Evolutionary conservation across 768 basidiomycete species (phyloP).

Genomic region (Lactarius vividus): DNA sequence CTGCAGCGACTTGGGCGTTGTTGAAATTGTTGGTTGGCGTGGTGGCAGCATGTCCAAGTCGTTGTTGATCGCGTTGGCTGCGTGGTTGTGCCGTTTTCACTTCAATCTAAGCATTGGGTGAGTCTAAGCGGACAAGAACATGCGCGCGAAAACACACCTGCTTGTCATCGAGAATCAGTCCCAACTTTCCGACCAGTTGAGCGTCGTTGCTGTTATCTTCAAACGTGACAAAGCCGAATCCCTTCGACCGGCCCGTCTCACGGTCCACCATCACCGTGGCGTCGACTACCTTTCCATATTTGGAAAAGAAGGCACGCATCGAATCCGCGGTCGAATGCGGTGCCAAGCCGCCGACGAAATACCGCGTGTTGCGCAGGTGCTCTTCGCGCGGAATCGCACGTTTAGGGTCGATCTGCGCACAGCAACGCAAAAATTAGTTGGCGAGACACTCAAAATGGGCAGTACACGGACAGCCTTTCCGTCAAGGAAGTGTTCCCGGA

Average conservation of each 20-base stretch:
- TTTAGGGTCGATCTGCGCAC: slow-evolving; percentile 93
- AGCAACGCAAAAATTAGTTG: not conserved
- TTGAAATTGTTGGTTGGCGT: slow-evolving; percentile 28
- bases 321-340: slow-evolving; percentile 90
- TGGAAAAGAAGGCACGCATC: slow-evolving; percentile 89
- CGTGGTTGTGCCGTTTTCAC: slow-evolving; percentile 95
- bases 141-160: slow-evolving; percentile 50
- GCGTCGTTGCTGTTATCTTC: slow-evolving; percentile 88
- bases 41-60: slow-evolving; percentile 19
- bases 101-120: slow-evolving; percentile 65
- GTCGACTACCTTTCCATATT: slow-evolving; percentile 94
- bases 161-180: slow-evolving; percentile 83
- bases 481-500: slow-evolving; percentile 90
- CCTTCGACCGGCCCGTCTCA: slow-evolving; percentile 92
- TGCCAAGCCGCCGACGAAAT: slow-evolving; percentile 95
- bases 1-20: slow-evolving; percentile 31
- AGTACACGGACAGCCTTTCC: slow-evolving; percentile 85
- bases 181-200: slow-evolving; percentile 84
- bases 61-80: slow-evolving; percentile 69
- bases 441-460: slow-evolving; percentile 5
- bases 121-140: no score
- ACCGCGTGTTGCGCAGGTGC: slow-evolving; percentile 87
- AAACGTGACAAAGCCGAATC: slow-evolving; percentile 97
- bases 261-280: slow-evolving; percentile 99
- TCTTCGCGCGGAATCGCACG: slow-evolving; percentile 96